These are phyloP conservation scores for Roridomyces roridus DNA, from an alignment of 768 basidiomycete species.

Conservation along the genomic window DNA sequence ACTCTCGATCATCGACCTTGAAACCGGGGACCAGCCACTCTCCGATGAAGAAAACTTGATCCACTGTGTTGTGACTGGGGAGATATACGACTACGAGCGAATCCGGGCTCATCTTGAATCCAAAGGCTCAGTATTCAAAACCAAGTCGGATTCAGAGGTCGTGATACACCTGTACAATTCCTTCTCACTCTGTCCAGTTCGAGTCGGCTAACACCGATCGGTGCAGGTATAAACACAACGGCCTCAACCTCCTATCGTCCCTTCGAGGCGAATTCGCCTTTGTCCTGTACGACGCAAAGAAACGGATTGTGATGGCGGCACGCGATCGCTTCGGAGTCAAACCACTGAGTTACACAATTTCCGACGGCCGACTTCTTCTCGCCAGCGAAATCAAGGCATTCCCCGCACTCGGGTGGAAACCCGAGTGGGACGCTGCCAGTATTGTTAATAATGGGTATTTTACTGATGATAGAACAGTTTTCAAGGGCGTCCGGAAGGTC, in stretches of 20 bases:
- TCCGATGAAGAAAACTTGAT: too few species aligned
- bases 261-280: slow-evolving; percentile 29
- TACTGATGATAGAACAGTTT: slow-evolving; percentile 15
- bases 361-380: slow-evolving; percentile 15
- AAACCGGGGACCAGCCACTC: too few species aligned
- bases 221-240: slow-evolving; percentile 24
- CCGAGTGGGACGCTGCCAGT: slow-evolving; percentile 26
- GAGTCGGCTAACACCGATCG: not conserved
- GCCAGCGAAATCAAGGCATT: slow-evolving; percentile 28
- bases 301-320: slow-evolving; percentile 18
- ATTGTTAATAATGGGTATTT: slow-evolving; percentile 15
- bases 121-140: slow-evolving; percentile 19
- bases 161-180: slow-evolving; percentile 22
- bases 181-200: not conserved
- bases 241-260: slow-evolving; percentile 16
- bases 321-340: slow-evolving; percentile 29
- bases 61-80: too few species aligned
- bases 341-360: slow-evolving; percentile 25
- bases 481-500: slow-evolving; percentile 7
- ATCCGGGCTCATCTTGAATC: too few species aligned
- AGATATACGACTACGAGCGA: too few species aligned
- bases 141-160: slow-evolving; percentile 25
- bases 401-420: slow-evolving; percentile 20
- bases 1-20: too few species aligned
- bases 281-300: slow-evolving; percentile 23